Evolutionary conservation across 2,329 filamentous ascomycete genomes (phyloP), one percentile per base, ranked within the genome.

Genomic region (Cladosporium sp.): DNA sequence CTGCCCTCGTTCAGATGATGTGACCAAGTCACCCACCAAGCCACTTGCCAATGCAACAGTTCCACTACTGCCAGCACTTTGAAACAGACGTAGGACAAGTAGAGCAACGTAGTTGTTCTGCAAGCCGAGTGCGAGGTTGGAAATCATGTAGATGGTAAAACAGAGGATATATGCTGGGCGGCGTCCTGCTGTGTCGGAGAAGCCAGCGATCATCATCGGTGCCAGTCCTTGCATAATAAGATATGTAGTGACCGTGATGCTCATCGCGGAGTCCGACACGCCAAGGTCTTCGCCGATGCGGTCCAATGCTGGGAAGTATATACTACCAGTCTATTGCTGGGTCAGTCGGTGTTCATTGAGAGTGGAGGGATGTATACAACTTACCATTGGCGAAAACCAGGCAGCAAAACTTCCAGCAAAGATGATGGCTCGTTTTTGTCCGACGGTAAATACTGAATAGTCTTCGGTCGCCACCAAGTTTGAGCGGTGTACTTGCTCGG

Each of bases 41-140:
- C 88, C 91, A 68, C 85, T 90, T 0, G 86, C 87, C 1, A 95
- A 80, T 0, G 91, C 88, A n/a, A 92, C 81, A 0, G 89, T 90
- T 0, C 88, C 88, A 71, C 87, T 89, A 74, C 86, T 89, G 0
- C 90, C 88, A 0, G 82, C 81, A 36, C 86, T 87, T 72, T 91
- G 88, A 3, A 90, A 66, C 78, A 86, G 87, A 0, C 88, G 83
- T 10, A 91, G 77, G 2, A 89, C 79, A 36, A 90, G 73, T 24
- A 91, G 77, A 0, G 87, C 76, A 8, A 72, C 70, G 57, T 76
- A 78, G 62, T 71, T 73, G 59, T 74, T 71, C 67, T 77, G 74
- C n/a, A 77, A 57, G 3, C 71, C 74, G n/a, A 78, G 70, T 8
- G 71, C 77, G 6, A 79, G 67, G 51, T 78, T 78, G 38, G 76